phyloP scores from a whole-genome alignment of 164 flowering plant species.

The Umbilicus rupestris region DNA sequence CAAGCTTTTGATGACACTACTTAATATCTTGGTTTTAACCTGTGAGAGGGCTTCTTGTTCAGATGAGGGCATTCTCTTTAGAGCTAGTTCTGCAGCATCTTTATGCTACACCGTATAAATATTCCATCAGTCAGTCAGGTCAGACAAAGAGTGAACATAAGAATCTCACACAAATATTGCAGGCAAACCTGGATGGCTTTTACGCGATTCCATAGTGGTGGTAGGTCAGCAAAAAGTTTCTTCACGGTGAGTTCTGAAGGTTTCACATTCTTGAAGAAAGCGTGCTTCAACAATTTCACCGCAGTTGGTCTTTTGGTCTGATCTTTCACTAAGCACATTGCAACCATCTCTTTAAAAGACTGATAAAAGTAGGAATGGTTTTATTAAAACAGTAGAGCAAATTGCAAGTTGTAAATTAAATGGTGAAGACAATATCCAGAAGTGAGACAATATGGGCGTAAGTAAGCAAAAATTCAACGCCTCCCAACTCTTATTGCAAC shows the following conservation, averaged over 20 bases:
- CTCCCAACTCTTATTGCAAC: not conserved
- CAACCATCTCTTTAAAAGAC: constrained; percentile 99
- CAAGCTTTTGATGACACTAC: not conserved
- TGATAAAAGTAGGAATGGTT: constrained; percentile 57
- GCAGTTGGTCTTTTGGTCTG: constrained; percentile 96
- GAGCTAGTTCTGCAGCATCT: constrained; percentile 94
- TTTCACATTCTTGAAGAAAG: constrained; percentile 82
- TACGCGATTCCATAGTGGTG: constrained; percentile 94
- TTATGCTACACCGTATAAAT: constrained; percentile 48
- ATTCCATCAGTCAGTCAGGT: constrained; percentile 14
- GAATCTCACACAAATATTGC: constrained; percentile 6
- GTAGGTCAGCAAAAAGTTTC: constrained; percentile 67
- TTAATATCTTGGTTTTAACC: constrained; percentile 32
- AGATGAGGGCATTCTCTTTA: constrained; percentile 91
- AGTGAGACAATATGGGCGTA: not conserved
- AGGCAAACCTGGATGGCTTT: constrained; percentile 74
- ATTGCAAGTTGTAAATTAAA: not conserved
- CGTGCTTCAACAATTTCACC: constrained; percentile 78
- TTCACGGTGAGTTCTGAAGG: constrained; percentile 81
- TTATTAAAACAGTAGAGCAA: constrained; percentile 36
- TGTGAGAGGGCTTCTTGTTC: constrained; percentile 96
- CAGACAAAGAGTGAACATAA: not conserved
- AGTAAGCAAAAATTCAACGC: too few species aligned
- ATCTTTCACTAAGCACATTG: constrained; percentile 99
- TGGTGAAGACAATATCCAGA: not conserved